Conservation (phyloP, 2,329 filamentous ascomycete species). For the Amesomyces nigricolor region DNA sequence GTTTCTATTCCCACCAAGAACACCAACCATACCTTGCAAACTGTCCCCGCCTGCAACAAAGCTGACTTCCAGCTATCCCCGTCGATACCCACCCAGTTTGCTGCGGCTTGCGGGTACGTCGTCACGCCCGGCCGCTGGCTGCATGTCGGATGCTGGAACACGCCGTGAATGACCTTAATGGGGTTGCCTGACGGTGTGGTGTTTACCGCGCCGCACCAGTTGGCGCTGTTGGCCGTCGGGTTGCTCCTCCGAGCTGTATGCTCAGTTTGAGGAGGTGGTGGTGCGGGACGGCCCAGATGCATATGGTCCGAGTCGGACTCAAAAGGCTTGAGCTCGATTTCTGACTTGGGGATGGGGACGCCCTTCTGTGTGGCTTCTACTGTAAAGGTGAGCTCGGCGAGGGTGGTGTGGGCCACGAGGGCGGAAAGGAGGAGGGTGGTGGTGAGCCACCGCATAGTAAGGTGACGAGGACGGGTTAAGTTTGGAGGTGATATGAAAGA, state of each 20-base stretch:
- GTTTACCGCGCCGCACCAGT: constrained; percentile 28
- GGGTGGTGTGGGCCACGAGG: constrained; percentile 10
- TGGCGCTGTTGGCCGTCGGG: constrained; percentile 16
- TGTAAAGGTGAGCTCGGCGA: constrained; percentile 22
- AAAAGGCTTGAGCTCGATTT: constrained; percentile 24
- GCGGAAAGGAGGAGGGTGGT: constrained; percentile 17
- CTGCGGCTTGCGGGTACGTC: constrained; percentile 24
- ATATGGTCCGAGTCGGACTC: constrained; percentile 14
- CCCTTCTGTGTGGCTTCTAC: constrained; percentile 23
- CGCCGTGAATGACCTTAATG: constrained; percentile 23
- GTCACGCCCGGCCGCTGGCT: constrained; percentile 17
- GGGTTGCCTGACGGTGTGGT: constrained; percentile 18
- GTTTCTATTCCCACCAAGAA: not conserved
- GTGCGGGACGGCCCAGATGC: not conserved
- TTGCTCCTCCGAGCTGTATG: constrained; percentile 16
- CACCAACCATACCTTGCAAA: constrained; percentile 23
- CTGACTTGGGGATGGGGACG: constrained; percentile 20
- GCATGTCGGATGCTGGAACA: constrained; percentile 24
- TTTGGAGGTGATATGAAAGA: not conserved
- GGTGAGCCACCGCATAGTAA: constrained; percentile 22
- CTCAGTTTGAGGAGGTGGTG: not conserved
- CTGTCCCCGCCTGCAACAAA: constrained; percentile 25
- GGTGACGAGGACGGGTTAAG: constrained; percentile 4
- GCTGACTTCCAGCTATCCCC: constrained; percentile 20
- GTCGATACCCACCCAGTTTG: constrained; percentile 27